Conservation (phyloP, 345 rosid species). For the Lepidium didymum region DNA sequence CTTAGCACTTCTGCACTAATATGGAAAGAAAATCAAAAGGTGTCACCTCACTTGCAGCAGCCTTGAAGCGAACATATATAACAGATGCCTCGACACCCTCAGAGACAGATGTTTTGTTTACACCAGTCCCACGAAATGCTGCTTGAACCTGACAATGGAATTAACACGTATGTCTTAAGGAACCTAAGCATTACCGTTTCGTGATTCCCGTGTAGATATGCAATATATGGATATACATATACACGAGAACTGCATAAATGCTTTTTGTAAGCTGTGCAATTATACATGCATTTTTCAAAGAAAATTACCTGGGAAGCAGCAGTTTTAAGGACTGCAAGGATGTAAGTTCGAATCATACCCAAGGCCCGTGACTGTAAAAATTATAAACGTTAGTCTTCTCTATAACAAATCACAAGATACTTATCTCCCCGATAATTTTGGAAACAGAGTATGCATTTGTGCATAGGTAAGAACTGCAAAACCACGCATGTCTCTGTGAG, state of each 20-base stretch:
- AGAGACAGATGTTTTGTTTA: constrained; percentile 61
- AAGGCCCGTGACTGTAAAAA: constrained; percentile 86
- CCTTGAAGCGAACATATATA: constrained; percentile 93
- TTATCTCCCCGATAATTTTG: not conserved
- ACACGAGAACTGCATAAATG: not conserved
- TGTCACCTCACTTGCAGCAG: constrained; percentile 88
- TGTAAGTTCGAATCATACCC: constrained; percentile 88
- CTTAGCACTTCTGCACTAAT: not conserved
- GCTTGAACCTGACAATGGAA: constrained; percentile 61
- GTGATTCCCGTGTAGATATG: not conserved
- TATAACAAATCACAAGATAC: not conserved
- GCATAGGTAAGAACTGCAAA: constrained; percentile 6
- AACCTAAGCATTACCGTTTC: not conserved
- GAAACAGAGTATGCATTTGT: constrained; percentile 1
- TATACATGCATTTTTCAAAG: not conserved
- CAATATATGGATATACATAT: not conserved
- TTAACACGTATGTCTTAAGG: constrained; percentile 12
- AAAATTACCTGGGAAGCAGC: constrained; percentile 76
- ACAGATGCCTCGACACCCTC: constrained; percentile 97
- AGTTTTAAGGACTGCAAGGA: constrained; percentile 73
- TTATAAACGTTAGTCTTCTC: constrained; percentile 8
- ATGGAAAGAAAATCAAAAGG: not conserved
- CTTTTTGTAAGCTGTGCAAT: not conserved
- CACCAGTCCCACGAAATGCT: constrained; percentile 64
- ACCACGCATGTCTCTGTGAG: not conserved